Evolutionary conservation across 2,329 filamentous ascomycete genomes (phyloP), one percentile per base, ranked within the genome.

Genomic region (Xylaria polymorpha): DNA sequence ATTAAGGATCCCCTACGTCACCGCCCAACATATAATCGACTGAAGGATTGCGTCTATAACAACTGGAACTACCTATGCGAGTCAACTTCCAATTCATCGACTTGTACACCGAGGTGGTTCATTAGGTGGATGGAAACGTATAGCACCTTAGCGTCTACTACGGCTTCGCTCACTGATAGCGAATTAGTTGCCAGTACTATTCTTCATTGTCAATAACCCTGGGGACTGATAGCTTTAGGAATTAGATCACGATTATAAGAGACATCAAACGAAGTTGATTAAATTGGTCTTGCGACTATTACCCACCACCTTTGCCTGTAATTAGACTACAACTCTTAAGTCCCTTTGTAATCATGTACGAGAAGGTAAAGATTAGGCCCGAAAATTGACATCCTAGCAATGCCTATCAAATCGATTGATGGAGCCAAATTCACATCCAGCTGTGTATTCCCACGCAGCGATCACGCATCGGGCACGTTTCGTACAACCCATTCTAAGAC

Each of bases 351-450:
- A 22, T 15, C n/a, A 60, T 64, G 14, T 62, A 39, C 29, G 22
- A 60, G 22, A 43, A 63, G 50, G 50, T 56, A 64, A 64, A 61
- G 29, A 57, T 29, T 32, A 44, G 43, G 48, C 53, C 46, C 58
- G 56, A 64, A 50, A 61, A 35, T 41, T 59, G 44, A 68, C 41
- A 68, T 62, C 66, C 62, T 58, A 66, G 58, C 58, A 58, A 67
- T 62, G 66, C 51, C 66, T 68, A 71, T 71, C 58, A 50, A 64
- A 63, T 58, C 43, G n/a, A 66, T 59, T 53, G 35, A 68, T 65
- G 51, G 65, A 57, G 55, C 68, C 65, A 65, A 68, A 51, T 60
- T 44, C 68, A 66, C 61, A 71, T 68, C 66, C 68, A 68, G 66
- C 62, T 62, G 53, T 61, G 56, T 48, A 56, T 61, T 58, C 25